These are phyloP conservation scores for Euphrasia arctica DNA, from an alignment of 305 asterid species.

Conservation along the genomic window DNA sequence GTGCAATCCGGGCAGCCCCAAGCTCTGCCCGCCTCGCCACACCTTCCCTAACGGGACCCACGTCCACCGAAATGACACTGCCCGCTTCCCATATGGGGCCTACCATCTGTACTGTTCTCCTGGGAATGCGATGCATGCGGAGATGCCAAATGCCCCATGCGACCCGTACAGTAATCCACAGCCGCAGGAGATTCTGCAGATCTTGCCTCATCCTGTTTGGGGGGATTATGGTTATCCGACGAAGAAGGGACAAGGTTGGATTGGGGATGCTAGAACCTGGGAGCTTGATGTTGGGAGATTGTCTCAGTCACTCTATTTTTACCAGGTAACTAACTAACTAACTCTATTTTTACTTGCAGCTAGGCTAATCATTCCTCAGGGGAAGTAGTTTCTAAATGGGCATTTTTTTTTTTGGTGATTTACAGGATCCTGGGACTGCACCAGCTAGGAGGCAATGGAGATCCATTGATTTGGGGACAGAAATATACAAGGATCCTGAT, in stretches of 20 bases:
- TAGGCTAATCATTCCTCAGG: not conserved
- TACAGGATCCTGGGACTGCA: slow-evolving; percentile 66
- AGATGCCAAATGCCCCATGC: slow-evolving; percentile 46
- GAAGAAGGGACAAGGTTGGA: slow-evolving; percentile 63
- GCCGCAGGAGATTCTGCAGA: slow-evolving; percentile 74
- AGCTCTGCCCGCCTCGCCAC: slow-evolving; percentile 66
- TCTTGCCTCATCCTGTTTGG: slow-evolving; percentile 72
- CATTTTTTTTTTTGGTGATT: not conserved
- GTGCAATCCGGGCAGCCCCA: slow-evolving; percentile 42
- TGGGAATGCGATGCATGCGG: slow-evolving; percentile 46
- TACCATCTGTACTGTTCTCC: slow-evolving; percentile 66
- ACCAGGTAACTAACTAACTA: slow-evolving; percentile 38
- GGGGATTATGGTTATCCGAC: slow-evolving; percentile 69
- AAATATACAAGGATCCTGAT: slow-evolving; percentile 53
- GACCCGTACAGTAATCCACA: slow-evolving; percentile 82
- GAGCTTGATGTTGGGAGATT: slow-evolving; percentile 63
- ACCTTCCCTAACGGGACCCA: slow-evolving; percentile 55
- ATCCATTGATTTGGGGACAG: slow-evolving; percentile 72
- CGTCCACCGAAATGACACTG: slow-evolving; percentile 46
- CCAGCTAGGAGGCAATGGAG: slow-evolving; percentile 68
- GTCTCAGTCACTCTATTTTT: slow-evolving; percentile 57
- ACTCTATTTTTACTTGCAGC: not conserved
- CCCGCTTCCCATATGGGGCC: slow-evolving; percentile 55
- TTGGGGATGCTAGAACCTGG: slow-evolving; percentile 69
- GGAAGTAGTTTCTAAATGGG: not conserved